Percentiles rank a stretch among this genome's conserved stretches.
Conservation (phyloP, 768 basidiomycete species). For the Suillus ampliporus region DNA sequence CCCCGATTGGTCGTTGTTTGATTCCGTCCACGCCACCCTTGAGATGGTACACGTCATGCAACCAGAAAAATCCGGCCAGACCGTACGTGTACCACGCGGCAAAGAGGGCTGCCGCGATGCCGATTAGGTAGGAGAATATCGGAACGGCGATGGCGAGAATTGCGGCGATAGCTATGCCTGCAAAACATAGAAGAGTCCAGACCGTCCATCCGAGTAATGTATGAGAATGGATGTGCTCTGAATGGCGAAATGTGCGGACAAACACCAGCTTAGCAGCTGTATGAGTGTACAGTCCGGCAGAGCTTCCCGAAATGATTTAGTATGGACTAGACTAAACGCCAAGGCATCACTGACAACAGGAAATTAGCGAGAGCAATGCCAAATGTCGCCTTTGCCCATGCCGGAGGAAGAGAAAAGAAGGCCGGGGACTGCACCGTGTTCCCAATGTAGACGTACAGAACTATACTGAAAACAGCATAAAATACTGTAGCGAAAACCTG, state of each 20-base stretch:
- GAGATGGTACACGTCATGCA: conserved; percentile 52
- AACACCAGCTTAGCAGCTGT: conserved; percentile 60
- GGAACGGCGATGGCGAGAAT: conserved; percentile 56
- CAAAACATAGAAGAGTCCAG: conserved; percentile 51
- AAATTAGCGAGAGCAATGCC: conserved; percentile 57
- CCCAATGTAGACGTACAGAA: conserved; percentile 54
- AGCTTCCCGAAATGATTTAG: conserved; percentile 32
- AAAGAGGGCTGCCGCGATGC: conserved; percentile 58
- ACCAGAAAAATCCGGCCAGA: conserved; percentile 57
- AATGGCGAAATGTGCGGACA: conserved; percentile 54
- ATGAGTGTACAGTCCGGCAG: conserved; percentile 53
- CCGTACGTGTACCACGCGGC: conserved; percentile 67
- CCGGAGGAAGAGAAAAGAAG: conserved; percentile 51
- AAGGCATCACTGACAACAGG: conserved; percentile 44
- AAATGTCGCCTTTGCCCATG: conserved; percentile 56
- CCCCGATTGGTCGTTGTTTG: conserved; percentile 38
- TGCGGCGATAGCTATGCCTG: conserved; percentile 43
- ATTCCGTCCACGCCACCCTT: conserved; percentile 43
- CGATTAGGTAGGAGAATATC: conserved; percentile 59
- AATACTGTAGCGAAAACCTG: conserved; percentile 59
- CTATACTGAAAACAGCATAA: conserved; percentile 52
- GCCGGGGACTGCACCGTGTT: conserved; percentile 52
- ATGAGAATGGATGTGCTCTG: conserved; percentile 55
- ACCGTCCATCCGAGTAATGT: conserved; percentile 54
- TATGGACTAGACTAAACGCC: not conserved